phyloP scores from a whole-genome alignment of 257 asterid genomes.

The Agastache rugosa region DNA sequence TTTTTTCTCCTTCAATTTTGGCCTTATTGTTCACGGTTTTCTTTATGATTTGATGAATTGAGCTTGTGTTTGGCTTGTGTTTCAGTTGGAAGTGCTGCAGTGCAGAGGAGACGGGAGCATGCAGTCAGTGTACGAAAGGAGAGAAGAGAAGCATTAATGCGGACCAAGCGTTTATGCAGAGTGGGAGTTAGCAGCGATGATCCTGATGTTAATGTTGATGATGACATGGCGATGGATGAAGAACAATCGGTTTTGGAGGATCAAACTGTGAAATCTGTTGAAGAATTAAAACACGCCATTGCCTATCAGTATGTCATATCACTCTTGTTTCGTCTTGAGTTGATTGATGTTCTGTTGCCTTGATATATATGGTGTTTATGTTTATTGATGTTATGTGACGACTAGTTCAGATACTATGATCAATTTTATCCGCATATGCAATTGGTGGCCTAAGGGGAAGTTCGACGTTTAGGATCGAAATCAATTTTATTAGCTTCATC shows the following conservation, averaged over 20 bases:
- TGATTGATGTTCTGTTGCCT: slow-evolving; percentile 25
- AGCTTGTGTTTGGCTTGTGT: slow-evolving; percentile 31
- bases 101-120: slow-evolving; percentile 79
- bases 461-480: background rate
- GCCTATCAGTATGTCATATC: slow-evolving; percentile 65
- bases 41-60: slow-evolving; percentile 21
- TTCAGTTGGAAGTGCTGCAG: slow-evolving; percentile 83
- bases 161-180: slow-evolving; percentile 88
- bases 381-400: background rate
- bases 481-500: background rate
- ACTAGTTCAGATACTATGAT: background rate
- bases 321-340: slow-evolving; percentile 10
- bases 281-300: slow-evolving; percentile 67
- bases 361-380: background rate
- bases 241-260: slow-evolving; percentile 74
- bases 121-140: slow-evolving; percentile 84
- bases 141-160: slow-evolving; percentile 88
- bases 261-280: slow-evolving; percentile 73
- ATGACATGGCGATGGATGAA: slow-evolving; percentile 73
- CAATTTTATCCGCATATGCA: slow-evolving; percentile 3
- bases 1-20: background rate
- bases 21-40: background rate
- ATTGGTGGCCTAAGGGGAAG: background rate
- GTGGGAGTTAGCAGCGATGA: slow-evolving; percentile 62
- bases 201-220: slow-evolving; percentile 47